Percentiles rank a stretch among this genome's conserved stretches.
phyloP scores from a whole-genome alignment of 2,329 filamentous ascomycete species.

The Thelonectria discophora region DNA sequence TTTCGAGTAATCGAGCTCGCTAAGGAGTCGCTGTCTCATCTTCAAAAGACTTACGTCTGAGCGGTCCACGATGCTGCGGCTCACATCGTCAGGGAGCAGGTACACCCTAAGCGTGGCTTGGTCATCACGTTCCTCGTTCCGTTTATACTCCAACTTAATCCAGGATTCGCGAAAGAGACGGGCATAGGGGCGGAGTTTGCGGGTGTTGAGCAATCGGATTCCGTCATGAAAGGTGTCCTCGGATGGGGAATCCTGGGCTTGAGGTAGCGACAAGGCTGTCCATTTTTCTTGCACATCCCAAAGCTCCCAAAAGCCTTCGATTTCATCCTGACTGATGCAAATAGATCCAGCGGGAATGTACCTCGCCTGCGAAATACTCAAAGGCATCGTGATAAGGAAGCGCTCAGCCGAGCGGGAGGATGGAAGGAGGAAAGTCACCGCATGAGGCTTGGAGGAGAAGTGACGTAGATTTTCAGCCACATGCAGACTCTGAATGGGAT shows the following conservation, averaged over 20 bases:
- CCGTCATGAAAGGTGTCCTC: neutral
- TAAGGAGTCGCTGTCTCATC: slow-evolving; percentile 59
- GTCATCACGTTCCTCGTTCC: slow-evolving; percentile 29
- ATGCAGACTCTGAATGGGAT: neutral
- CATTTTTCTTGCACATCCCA: slow-evolving; percentile 37
- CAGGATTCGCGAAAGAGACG: slow-evolving; percentile 51
- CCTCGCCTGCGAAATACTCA: slow-evolving; percentile 16
- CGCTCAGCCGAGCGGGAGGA: neutral
- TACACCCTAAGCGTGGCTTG: slow-evolving; percentile 62
- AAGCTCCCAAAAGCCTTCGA: slow-evolving; percentile 19
- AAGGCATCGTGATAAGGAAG: slow-evolving; percentile 28
- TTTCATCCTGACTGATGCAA: slow-evolving; percentile 38
- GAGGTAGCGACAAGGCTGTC: slow-evolving; percentile 39
- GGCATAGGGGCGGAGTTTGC: slow-evolving; percentile 37
- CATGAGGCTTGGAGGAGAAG: neutral
- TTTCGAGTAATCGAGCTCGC: slow-evolving; percentile 63
- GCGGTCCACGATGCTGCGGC: slow-evolving; percentile 61
- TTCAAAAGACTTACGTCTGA: slow-evolving; percentile 54
- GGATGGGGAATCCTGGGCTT: slow-evolving; percentile 23
- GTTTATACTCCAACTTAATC: slow-evolving; percentile 55
- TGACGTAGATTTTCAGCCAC: neutral
- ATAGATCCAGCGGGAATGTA: slow-evolving; percentile 56
- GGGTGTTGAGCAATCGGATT: slow-evolving; percentile 39
- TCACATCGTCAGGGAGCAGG: slow-evolving; percentile 72
- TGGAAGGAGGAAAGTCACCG: neutral